Conservation (phyloP, 805 yeast genomes). For the Candida xyloterini region DNA sequence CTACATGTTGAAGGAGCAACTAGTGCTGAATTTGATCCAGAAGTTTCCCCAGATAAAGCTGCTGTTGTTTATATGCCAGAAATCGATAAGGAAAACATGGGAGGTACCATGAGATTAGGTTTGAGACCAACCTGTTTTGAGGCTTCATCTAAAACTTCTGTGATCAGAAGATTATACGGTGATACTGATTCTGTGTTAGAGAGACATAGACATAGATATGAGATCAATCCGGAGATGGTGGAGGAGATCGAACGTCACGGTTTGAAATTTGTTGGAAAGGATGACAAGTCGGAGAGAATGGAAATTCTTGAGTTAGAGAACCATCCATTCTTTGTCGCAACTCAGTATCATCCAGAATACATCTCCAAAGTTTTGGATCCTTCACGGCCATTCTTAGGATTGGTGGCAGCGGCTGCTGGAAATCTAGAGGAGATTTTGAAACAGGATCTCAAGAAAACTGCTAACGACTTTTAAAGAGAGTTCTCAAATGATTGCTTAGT, state of each 20-base stretch:
- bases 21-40: constrained; percentile 77
- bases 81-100: constrained; percentile 90
- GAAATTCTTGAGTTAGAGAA: constrained; percentile 83
- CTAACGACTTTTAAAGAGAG: constrained; percentile 30
- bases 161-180: constrained; percentile 77
- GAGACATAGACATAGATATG: constrained; percentile 99
- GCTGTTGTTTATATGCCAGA: constrained; percentile 98
- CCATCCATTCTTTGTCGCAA: constrained; percentile 90
- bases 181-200: constrained; percentile 66
- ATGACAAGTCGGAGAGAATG: constrained; percentile 88
- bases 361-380: constrained; percentile 95
- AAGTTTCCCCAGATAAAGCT: constrained; percentile 58
- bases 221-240: constrained; percentile 85
- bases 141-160: constrained; percentile 53
- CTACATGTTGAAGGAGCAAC: constrained; percentile 66
- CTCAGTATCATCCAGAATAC: constrained; percentile 98
- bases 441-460: constrained; percentile 30
- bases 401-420: constrained; percentile 92
- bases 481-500: neutral
- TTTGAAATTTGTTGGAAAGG: constrained; percentile 87
- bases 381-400: constrained; percentile 92
- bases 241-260: constrained; percentile 71
- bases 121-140: constrained; percentile 85
- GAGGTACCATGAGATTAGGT: constrained; percentile 99
- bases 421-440: constrained; percentile 65